Conservation (phyloP, 257 asterid genomes). For the Lavandula angustifolia region DNA sequence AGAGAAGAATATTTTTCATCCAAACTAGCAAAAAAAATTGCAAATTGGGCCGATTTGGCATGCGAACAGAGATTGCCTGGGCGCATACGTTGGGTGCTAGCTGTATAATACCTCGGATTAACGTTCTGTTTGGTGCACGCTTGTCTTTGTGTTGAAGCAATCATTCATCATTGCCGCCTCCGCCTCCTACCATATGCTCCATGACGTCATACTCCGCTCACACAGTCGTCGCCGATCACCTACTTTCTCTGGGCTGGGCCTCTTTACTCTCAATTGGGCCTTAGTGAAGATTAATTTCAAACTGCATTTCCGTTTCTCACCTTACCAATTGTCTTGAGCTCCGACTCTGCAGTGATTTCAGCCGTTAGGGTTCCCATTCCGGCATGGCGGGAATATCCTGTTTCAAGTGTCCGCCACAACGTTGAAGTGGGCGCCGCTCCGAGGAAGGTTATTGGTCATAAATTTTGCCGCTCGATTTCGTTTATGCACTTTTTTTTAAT, state of each 20-base stretch:
- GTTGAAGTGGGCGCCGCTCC: conserved; percentile 93
- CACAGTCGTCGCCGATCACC: conserved; percentile 16
- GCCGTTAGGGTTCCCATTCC: conserved; percentile 18
- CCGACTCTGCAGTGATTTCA: conserved; percentile 6
- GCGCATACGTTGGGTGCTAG: conserved; percentile 26
- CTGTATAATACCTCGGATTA: conserved; percentile 32
- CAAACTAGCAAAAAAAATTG: neutral
- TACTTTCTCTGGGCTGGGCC: too few species aligned
- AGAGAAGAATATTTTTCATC: neutral
- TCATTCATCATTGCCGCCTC: conserved; percentile 37
- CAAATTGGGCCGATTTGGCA: neutral
- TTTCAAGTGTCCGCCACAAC: conserved; percentile 67
- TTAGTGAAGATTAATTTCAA: neutral
- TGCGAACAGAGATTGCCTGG: neutral
- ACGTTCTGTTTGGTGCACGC: conserved; percentile 41
- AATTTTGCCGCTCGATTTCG: neutral
- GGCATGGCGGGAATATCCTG: conserved; percentile 66
- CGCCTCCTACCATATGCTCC: conserved; percentile 12
- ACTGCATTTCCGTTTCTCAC: conserved; percentile 15
- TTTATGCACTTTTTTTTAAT: neutral
- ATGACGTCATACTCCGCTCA: conserved; percentile 22
- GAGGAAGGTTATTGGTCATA: conserved; percentile 78
- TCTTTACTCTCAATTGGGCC: too few species aligned
- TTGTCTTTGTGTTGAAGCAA: conserved; percentile 47
- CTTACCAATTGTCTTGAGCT: conserved; percentile 27